Conservation (phyloP, 2,329 filamentous ascomycete species). For the Paraphaeosphaeria sporulosa region DNA sequence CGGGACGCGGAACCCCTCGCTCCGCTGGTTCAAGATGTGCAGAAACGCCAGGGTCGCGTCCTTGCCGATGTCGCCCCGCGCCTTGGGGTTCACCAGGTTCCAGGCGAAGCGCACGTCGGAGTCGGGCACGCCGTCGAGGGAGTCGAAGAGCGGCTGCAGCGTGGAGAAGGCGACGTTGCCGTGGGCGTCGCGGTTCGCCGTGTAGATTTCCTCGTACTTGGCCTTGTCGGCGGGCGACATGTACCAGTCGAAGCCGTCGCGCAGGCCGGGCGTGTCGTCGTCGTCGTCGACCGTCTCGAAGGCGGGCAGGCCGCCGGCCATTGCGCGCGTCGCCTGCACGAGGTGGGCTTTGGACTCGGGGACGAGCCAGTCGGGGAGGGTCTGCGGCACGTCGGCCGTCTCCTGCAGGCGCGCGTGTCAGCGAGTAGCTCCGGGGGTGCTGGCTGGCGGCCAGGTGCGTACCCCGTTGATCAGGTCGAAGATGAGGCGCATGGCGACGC, state of each 20-base stretch:
- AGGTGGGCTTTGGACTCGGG: conserved; percentile 73
- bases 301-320: conserved; percentile 79
- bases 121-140: conserved; percentile 69
- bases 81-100: conserved; percentile 96
- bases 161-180: conserved; percentile 79
- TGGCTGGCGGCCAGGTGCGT: conserved; percentile 29
- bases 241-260: conserved; percentile 99
- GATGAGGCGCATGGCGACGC: conserved; percentile 96
- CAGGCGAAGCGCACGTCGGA: conserved; percentile 89
- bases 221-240: conserved; percentile 90
- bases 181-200: conserved; percentile 84
- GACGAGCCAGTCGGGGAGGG: conserved; percentile 93
- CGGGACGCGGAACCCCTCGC: conserved; percentile 94
- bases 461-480: conserved; percentile 97
- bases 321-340: conserved; percentile 52
- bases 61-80: conserved; percentile 83
- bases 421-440: neutral
- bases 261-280: conserved; percentile 82
- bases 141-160: conserved; percentile 83
- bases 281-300: conserved; percentile 84
- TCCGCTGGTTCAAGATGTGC: conserved; percentile 94
- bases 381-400: conserved; percentile 78
- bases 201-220: conserved; percentile 98
- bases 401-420: conserved; percentile 63
- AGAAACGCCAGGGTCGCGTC: conserved; percentile 94